Conservation (phyloP, 495 filamentous ascomycete genomes). For the Patellaria atrata region DNA sequence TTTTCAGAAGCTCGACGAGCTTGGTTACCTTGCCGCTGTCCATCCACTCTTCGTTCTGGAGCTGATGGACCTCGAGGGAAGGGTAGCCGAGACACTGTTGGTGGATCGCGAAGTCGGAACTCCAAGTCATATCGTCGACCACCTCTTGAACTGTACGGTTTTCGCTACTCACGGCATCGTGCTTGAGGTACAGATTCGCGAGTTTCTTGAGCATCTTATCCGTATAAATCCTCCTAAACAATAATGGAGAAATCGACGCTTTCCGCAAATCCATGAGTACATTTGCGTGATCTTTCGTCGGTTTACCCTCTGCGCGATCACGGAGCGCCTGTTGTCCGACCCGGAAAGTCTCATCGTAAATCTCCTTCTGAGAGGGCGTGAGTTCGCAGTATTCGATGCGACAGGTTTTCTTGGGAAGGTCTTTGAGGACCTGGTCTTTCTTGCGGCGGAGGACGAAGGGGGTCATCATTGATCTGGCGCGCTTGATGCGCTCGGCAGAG, state of each 20-base stretch:
- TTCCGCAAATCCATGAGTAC: conserved; percentile 85
- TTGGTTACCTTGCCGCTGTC: conserved; percentile 79
- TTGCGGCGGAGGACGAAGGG: conserved; percentile 88
- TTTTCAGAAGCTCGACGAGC: conserved; percentile 53
- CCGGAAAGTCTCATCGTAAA: conserved; percentile 52
- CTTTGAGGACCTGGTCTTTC: conserved; percentile 84
- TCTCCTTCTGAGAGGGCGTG: conserved; percentile 48
- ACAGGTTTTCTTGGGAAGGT: conserved; percentile 68
- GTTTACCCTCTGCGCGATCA: conserved; percentile 42
- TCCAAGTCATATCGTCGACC: conserved; percentile 57
- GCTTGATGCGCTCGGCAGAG: conserved; percentile 67
- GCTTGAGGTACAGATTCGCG: conserved; percentile 54
- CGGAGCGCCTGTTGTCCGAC: conserved; percentile 40
- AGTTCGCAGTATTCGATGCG: conserved; percentile 68
- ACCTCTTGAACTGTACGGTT: conserved; percentile 45
- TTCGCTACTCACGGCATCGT: conserved; percentile 45
- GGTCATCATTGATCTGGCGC: conserved; percentile 82
- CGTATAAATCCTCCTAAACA: conserved; percentile 67
- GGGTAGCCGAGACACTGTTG: conserved; percentile 58
- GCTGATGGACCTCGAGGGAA: conserved; percentile 46
- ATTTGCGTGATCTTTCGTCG: conserved; percentile 44
- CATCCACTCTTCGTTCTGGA: conserved; percentile 73
- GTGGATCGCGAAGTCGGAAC: conserved; percentile 75
- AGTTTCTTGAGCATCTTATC: conserved; percentile 63
- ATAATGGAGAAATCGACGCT: conserved; percentile 81